These are phyloP conservation scores for Botrytis deweyae DNA, from an alignment of 2,329 filamentous ascomycete genomes.

Conservation along the genomic window DNA sequence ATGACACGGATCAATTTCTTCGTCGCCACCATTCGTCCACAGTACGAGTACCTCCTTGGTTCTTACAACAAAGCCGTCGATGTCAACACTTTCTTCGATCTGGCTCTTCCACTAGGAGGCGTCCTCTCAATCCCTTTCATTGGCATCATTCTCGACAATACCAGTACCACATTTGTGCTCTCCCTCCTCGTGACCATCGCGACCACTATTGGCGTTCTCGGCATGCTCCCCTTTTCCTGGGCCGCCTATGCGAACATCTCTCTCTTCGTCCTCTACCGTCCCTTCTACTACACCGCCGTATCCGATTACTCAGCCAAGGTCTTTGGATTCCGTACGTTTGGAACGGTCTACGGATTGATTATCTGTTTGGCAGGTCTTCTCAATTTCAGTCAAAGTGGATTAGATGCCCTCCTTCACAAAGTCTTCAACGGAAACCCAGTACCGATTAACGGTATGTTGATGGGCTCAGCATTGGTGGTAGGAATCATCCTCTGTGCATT, in stretches of 20 bases:
- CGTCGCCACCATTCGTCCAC: conserved; percentile 78
- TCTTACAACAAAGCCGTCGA: conserved; percentile 59
- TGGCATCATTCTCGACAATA: conserved; percentile 74
- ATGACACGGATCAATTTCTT: conserved; percentile 90
- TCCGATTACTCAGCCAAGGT: conserved; percentile 90
- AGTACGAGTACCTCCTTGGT: conserved; percentile 75
- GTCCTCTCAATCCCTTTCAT: conserved; percentile 86
- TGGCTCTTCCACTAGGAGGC: conserved; percentile 80
- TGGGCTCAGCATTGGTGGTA: conserved; percentile 60
- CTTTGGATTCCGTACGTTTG: conserved; percentile 88
- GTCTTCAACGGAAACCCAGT: conserved; percentile 70
- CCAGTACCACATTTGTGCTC: conserved; percentile 70
- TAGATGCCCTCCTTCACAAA: conserved; percentile 76
- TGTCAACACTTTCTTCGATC: conserved; percentile 83
- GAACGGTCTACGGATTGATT: conserved; percentile 88
- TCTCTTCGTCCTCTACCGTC: conserved; percentile 81
- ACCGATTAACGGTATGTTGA: conserved; percentile 71
- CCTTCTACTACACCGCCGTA: conserved; percentile 88
- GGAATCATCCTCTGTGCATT: conserved; percentile 66
- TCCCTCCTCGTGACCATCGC: conserved; percentile 67
- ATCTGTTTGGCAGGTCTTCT: conserved; percentile 82
- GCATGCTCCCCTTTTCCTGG: conserved; percentile 68
- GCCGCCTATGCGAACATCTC: conserved; percentile 73
- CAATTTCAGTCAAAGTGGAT: conserved; percentile 78
- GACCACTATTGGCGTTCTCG: conserved; percentile 73